phyloP scores from a whole-genome alignment of 2,329 filamentous ascomycete genomes.

The Penicillium sp. region DNA sequence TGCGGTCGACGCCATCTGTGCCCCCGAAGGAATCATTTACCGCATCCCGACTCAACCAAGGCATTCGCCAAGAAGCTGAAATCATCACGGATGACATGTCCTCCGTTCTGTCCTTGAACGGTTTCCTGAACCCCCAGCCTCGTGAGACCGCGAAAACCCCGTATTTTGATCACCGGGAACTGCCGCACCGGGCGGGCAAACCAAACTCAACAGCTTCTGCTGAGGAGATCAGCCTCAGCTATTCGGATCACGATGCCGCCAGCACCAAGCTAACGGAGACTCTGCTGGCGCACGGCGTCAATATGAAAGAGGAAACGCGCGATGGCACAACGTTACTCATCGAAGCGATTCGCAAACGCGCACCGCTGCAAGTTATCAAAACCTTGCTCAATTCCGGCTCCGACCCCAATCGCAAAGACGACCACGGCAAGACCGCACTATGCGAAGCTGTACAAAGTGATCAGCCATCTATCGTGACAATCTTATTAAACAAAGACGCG shows the following conservation, averaged over 20 bases:
- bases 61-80: neutral
- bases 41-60: conserved; percentile 9
- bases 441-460: conserved; percentile 61
- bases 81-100: conserved; percentile 33
- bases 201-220: neutral
- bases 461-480: conserved; percentile 57
- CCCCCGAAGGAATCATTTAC: conserved; percentile 27
- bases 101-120: conserved; percentile 30
- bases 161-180: neutral
- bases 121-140: conserved; percentile 16
- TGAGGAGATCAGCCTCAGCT: neutral
- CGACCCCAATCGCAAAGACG: conserved; percentile 60
- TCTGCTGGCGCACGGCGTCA: conserved; percentile 62
- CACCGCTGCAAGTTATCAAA: conserved; percentile 56
- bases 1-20: conserved; percentile 21
- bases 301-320: conserved; percentile 54
- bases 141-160: conserved; percentile 7
- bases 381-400: conserved; percentile 61
- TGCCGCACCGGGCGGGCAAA: conserved; percentile 1
- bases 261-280: conserved; percentile 60
- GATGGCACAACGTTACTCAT: conserved; percentile 64
- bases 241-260: conserved; percentile 1
- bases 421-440: conserved; percentile 62
- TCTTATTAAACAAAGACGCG: conserved; percentile 59
- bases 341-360: conserved; percentile 60